Evolutionary conservation across 2,329 filamentous ascomycete genomes (phyloP).

Genomic region (Aspergillus pseudoglaucus): DNA sequence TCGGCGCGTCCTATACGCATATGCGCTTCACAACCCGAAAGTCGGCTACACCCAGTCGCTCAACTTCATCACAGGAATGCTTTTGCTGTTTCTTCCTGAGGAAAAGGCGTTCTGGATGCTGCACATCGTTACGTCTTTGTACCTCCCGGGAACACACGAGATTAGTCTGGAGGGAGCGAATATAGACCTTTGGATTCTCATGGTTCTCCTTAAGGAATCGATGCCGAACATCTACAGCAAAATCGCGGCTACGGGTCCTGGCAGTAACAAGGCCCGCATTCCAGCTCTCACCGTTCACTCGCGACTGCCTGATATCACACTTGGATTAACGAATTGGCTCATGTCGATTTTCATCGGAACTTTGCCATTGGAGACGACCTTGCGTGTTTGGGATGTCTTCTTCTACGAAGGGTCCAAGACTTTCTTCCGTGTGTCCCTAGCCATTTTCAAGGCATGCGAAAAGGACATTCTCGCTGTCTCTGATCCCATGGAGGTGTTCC

Average conservation of each 20-base stretch:
- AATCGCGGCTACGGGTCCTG: slow-evolving; percentile 63
- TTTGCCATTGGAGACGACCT: slow-evolving; percentile 80
- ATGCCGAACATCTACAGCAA: slow-evolving; percentile 82
- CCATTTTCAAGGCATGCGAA: slow-evolving; percentile 86
- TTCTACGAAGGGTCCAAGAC: slow-evolving; percentile 95
- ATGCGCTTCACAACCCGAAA: slow-evolving; percentile 80
- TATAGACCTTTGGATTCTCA: slow-evolving; percentile 87
- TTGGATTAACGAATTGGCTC: slow-evolving; percentile 94
- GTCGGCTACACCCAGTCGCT: slow-evolving; percentile 95
- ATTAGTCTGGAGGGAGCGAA: slow-evolving; percentile 86
- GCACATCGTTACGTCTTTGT: slow-evolving; percentile 81
- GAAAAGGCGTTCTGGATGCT: slow-evolving; percentile 91
- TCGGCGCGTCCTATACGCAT: slow-evolving; percentile 79
- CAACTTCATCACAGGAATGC: slow-evolving; percentile 85
- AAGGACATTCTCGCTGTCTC: slow-evolving; percentile 68
- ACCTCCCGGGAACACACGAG: slow-evolving; percentile 87
- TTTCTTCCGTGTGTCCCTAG: slow-evolving; percentile 82
- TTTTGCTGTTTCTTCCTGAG: slow-evolving; percentile 84
- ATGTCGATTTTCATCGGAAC: slow-evolving; percentile 96
- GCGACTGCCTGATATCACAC: slow-evolving; percentile 77
- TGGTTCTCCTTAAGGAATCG: slow-evolving; percentile 75
- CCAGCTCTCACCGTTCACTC: slow-evolving; percentile 37
- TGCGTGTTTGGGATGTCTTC: slow-evolving; percentile 91
- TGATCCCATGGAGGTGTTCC: slow-evolving; percentile 93
- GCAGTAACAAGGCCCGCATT: slow-evolving; percentile 31